These are phyloP conservation scores for Talaromyces wortmannii DNA, from an alignment of 495 filamentous ascomycete species.

Conservation along the genomic window DNA sequence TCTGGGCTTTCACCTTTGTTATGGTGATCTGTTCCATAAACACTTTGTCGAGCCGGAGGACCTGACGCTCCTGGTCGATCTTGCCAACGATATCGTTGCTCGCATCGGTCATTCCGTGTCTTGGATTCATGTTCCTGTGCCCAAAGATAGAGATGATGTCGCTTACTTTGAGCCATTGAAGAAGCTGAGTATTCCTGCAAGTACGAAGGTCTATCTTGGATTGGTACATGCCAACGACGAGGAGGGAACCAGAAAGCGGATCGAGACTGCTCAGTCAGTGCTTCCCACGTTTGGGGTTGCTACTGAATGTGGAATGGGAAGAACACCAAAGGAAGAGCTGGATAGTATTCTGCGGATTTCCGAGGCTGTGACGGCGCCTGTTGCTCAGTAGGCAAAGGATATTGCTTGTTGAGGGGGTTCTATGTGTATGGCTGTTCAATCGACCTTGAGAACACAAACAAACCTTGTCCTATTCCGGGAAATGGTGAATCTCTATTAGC, in stretches of 20 bases:
- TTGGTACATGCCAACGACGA: constrained; percentile 32
- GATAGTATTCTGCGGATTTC: constrained; percentile 19
- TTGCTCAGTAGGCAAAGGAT: not conserved
- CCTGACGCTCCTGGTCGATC: constrained; percentile 15
- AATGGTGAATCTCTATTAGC: no score
- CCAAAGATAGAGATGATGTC: constrained; percentile 22
- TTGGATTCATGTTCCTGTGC: constrained; percentile 40
- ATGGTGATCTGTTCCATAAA: constrained; percentile 32
- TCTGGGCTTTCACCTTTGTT: constrained; percentile 39
- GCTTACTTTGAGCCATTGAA: constrained; percentile 24
- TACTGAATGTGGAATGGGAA: constrained; percentile 37
- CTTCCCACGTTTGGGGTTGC: constrained; percentile 23
- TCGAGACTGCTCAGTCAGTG: constrained; percentile 21
- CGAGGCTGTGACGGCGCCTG: not conserved
- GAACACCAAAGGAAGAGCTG: constrained; percentile 29
- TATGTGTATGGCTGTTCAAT: no score
- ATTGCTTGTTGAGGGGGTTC: no score
- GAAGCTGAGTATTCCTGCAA: constrained; percentile 13
- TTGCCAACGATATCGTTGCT: constrained; percentile 20
- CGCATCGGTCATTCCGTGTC: constrained; percentile 13
- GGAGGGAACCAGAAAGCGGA: constrained; percentile 26
- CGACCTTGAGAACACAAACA: no score
- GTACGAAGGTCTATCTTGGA: constrained; percentile 27
- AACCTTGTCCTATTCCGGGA: no score
- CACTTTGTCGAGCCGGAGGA: constrained; percentile 37